Conservation (phyloP, 768 basidiomycete genomes). For the Pholiota conissans region DNA sequence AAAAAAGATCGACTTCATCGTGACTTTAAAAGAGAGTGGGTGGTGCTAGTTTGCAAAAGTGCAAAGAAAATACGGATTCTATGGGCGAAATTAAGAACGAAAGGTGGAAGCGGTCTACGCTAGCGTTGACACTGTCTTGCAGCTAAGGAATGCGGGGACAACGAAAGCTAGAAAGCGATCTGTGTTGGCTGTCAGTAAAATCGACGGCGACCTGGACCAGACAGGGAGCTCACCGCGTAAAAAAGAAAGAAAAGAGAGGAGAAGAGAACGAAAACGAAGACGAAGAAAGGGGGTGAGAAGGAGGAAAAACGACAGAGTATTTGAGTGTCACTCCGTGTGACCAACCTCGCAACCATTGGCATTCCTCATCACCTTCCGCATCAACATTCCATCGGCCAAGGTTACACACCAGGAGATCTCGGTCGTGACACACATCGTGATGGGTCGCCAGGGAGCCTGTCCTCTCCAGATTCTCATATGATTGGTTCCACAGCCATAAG, state of each 20-base stretch:
- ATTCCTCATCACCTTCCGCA: slow-evolving; percentile 30
- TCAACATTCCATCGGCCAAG: slow-evolving; percentile 28
- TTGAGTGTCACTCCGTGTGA: slow-evolving; percentile 30
- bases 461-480: neutral
- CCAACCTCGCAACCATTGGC: slow-evolving; percentile 36
- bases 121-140: slow-evolving; percentile 65
- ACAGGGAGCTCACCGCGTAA: slow-evolving; percentile 39
- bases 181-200: neutral
- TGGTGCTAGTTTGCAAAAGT: slow-evolving; percentile 37
- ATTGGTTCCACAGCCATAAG: neutral
- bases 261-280: slow-evolving; percentile 40
- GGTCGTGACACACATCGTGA: slow-evolving; percentile 21
- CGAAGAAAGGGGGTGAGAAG: slow-evolving; percentile 34
- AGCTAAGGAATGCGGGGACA: slow-evolving; percentile 47
- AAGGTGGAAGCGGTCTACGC: slow-evolving; percentile 68
- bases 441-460: slow-evolving; percentile 15
- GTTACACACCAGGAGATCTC: slow-evolving; percentile 20
- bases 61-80: slow-evolving; percentile 35
- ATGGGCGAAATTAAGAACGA: slow-evolving; percentile 35
- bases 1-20: slow-evolving; percentile 64
- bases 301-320: slow-evolving; percentile 28
- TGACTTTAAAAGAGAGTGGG: slow-evolving; percentile 39
- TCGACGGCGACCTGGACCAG: neutral
- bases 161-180: slow-evolving; percentile 8
- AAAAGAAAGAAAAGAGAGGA: slow-evolving; percentile 37